phyloP scores from a whole-genome alignment of 108 stramenopile genomes.

The Mayamaea pseudoterrestris region DNA sequence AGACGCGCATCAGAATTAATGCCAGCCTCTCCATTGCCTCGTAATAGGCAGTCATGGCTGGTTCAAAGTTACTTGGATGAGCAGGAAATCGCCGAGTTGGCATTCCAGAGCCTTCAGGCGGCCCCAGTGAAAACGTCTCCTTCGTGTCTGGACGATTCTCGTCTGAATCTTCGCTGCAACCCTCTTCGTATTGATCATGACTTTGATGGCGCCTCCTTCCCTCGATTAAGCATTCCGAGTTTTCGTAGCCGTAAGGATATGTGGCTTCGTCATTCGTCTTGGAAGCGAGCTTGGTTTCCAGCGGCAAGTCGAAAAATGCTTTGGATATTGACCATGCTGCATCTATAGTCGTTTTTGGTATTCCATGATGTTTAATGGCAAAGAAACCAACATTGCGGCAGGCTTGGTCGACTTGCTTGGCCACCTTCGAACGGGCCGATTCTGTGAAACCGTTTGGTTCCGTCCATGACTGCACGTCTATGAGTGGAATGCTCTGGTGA shows the following conservation, averaged over 20 bases:
- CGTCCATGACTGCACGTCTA: no score
- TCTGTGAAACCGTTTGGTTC: no score
- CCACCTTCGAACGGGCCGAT: constrained; percentile 11
- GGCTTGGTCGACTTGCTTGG: constrained; percentile 33
- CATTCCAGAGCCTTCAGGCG: constrained; percentile 54
- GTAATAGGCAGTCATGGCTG: constrained; percentile 44
- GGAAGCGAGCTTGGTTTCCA: constrained; percentile 25
- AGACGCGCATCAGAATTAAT: constrained; percentile 26
- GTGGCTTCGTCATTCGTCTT: constrained; percentile 20
- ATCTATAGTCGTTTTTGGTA: constrained; percentile 21
- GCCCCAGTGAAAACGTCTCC: constrained; percentile 79
- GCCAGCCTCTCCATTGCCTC: constrained; percentile 55
- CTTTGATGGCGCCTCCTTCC: no score
- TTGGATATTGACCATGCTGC: constrained; percentile 28
- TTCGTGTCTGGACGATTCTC: constrained; percentile 42
- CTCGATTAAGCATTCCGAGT: constrained; percentile 38
- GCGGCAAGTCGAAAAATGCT: constrained; percentile 59
- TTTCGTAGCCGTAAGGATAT: constrained; percentile 77
- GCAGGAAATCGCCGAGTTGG: constrained; percentile 49
- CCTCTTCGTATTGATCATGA: constrained; percentile 25
- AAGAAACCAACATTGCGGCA: constrained; percentile 73
- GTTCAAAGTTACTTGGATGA: constrained; percentile 8
- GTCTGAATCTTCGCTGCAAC: neutral
- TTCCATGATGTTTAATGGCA: constrained; percentile 48
- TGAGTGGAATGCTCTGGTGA: no score